Evolutionary conservation across 2,329 filamentous ascomycete genomes (phyloP).

Genomic region (Penicillium concentricum): DNA sequence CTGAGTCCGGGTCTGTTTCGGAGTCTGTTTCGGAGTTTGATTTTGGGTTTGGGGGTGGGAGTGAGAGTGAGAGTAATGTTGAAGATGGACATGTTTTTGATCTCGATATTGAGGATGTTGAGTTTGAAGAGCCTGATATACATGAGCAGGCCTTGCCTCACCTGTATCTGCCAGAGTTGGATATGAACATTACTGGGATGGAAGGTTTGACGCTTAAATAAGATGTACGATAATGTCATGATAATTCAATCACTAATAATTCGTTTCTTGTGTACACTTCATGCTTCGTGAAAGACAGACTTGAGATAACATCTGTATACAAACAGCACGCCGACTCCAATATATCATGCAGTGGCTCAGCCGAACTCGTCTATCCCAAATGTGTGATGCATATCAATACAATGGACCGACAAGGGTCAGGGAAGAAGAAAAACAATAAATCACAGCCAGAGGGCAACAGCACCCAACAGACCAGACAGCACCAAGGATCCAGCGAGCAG

Average conservation of each 20-base stretch:
- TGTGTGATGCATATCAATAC: slow-evolving; percentile 20
- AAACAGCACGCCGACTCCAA: slow-evolving; percentile 1
- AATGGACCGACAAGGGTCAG: not conserved
- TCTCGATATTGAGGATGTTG: not conserved
- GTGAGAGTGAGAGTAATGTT: slow-evolving; percentile 16
- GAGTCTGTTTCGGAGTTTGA: slow-evolving; percentile 21
- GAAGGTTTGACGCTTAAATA: slow-evolving; percentile 14
- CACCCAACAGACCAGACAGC: slow-evolving; percentile 22
- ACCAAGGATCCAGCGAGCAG: slow-evolving; percentile 19
- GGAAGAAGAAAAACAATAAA: not conserved
- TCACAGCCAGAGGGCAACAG: slow-evolving; percentile 27
- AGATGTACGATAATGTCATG: slow-evolving; percentile 1
- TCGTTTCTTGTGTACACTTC: slow-evolving; percentile 5
- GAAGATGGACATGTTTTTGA: not conserved
- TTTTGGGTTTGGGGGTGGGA: slow-evolving; percentile 22
- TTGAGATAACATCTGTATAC: slow-evolving; percentile 6
- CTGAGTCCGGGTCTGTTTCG: slow-evolving; percentile 1
- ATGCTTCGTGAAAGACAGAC: slow-evolving; percentile 10
- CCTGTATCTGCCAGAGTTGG: slow-evolving; percentile 16
- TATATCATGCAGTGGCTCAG: not conserved
- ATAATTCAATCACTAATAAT: slow-evolving; percentile 1
- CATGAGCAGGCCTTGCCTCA: slow-evolving; percentile 17
- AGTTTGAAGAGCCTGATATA: slow-evolving; percentile 1
- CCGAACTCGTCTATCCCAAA: slow-evolving; percentile 14
- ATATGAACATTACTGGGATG: slow-evolving; percentile 18